Evolutionary conservation across 2,329 filamentous ascomycete genomes (phyloP), one percentile per base, ranked within the genome.

Genomic region (Byssothecium circinans): DNA sequence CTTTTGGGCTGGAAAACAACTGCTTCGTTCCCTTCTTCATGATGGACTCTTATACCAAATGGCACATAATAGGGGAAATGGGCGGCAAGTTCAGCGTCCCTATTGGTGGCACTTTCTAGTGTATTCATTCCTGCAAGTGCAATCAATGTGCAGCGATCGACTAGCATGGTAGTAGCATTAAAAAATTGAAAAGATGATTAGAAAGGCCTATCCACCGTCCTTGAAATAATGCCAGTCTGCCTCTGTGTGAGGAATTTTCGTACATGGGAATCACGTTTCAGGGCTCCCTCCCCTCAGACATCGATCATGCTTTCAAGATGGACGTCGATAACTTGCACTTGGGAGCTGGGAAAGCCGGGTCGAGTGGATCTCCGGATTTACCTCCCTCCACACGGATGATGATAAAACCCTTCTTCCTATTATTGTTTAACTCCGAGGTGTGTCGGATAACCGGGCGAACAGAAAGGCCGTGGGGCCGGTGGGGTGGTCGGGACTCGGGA

Each of bases 41-140:
- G 32, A 45, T 32, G 43, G 32, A 45, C 25, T 47, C 27, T 45
- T 45, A 51, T 47, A 51, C 41, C 48, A 43, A 34, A 35, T 20
- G 42, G 47, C 47, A 45, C 47, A 35, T 17, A 33, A 17, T 50
- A 45, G 47, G 47, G n/a, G 47, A 29, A 32, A 30, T 20, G 17
- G 36, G 36, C 18, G 42, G 25, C 17, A 15, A 30, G 22, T 38
- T 22, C 42, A 20, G 39, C 27, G 12, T 33, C 17, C 15, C 22
- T 23, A n/a, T 45, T 49, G 40, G 35, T 36, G 12, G 29, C 29
- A 32, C 8, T 32, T n/a, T n/a, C n/a, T 12, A 32, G 29, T 32
- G 29, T 32, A 14, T 32, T 32, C 29, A 8, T 32, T 32, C 29
- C 29, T 32, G 29, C 29, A 32, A 32, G 6, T 4, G 25, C n/a